phyloP scores from a whole-genome alignment of 208 protist genomes.

The Leishmania tropica region DNA sequence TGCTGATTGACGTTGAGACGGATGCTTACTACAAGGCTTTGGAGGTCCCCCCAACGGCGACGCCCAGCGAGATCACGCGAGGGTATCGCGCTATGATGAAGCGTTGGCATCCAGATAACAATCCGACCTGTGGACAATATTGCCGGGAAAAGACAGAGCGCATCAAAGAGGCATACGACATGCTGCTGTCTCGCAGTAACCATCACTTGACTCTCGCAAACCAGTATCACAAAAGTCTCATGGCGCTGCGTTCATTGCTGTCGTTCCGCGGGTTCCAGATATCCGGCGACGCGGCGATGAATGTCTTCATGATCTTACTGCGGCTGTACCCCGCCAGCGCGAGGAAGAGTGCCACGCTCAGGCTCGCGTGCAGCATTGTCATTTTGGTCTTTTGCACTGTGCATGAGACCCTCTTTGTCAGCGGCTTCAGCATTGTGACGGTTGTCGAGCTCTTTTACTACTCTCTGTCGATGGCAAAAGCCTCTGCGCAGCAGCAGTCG shows the following conservation, averaged over 20 bases:
- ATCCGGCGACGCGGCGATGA: conserved; percentile 59
- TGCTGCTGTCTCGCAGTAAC: conserved; percentile 68
- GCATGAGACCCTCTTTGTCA: conserved; percentile 63
- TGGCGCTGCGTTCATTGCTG: conserved; percentile 68
- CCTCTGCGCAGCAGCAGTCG: conserved; percentile 44
- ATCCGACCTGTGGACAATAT: conserved; percentile 68
- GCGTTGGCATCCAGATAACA: conserved; percentile 82
- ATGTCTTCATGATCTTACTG: conserved; percentile 44
- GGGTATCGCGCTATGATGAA: conserved; percentile 82
- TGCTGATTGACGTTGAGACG: conserved; percentile 76
- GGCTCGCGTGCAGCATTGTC: conserved; percentile 37
- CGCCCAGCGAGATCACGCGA: conserved; percentile 58
- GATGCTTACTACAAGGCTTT: conserved; percentile 63
- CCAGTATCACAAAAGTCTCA: conserved; percentile 61
- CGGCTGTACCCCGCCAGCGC: conserved; percentile 9
- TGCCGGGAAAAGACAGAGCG: conserved; percentile 65
- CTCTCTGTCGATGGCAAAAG: conserved; percentile 41
- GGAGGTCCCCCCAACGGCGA: conserved; percentile 43
- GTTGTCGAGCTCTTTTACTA: conserved; percentile 70
- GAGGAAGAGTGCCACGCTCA: conserved; percentile 23
- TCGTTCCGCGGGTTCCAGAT: conserved; percentile 84
- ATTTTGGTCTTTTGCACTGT: conserved; percentile 65
- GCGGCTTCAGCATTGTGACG: conserved; percentile 59
- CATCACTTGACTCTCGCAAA: conserved; percentile 62
- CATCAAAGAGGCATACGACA: conserved; percentile 81